Base-by-base conservation (phyloP, 2,329 filamentous ascomycete genomes). In the Cordyceps fumosorosea region DNA sequence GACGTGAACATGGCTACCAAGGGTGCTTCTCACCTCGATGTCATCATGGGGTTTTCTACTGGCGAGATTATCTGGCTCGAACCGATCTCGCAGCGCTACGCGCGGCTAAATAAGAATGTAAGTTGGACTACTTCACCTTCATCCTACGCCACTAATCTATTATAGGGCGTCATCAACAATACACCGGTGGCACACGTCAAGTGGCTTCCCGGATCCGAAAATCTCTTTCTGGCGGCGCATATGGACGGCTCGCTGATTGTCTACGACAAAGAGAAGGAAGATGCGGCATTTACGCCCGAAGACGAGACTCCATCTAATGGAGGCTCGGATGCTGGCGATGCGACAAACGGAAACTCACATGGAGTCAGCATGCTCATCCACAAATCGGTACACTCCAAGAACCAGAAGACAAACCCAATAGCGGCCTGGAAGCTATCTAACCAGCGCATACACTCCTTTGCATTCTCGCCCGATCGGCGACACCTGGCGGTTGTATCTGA, bases 51-150 rank as follows among this genome's bases (percentile, higher is more conserved):
- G 1, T 98, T 96, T 70, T 97, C 93, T 7, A 96, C 93, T 0
- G 92, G 93, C 45, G 95, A 99, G 74, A 92, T 99, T 54, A 93
- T 99, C 65, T 99, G 95, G 95, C 98, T 95, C 80, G 95, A 99
- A 75, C 93, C 95, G 12, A 90, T 97, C 70, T 93, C 92, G 45
- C 93, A 98, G 70, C 92, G 96, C 72, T 99, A 99, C 74, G 90
- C 91, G 3, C 87, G 95, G 22, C 82, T 99, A 69, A 99, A 99
- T 73, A 99, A 99, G 77, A 98, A 98, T 73, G 88, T 89, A 75
- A 68, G 82, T 65, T 48, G 26, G 29, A 44, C 24, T 16, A 11
- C 24, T 42, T 63, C 45, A n/a, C 1, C 45, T 18, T 29, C 24
- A 24, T 42, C 12, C 26, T 10, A 53, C 18, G 26, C 62, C 57